Conservation (phyloP, 495 filamentous ascomycete genomes). For the Aspergillus asperescens region DNA sequence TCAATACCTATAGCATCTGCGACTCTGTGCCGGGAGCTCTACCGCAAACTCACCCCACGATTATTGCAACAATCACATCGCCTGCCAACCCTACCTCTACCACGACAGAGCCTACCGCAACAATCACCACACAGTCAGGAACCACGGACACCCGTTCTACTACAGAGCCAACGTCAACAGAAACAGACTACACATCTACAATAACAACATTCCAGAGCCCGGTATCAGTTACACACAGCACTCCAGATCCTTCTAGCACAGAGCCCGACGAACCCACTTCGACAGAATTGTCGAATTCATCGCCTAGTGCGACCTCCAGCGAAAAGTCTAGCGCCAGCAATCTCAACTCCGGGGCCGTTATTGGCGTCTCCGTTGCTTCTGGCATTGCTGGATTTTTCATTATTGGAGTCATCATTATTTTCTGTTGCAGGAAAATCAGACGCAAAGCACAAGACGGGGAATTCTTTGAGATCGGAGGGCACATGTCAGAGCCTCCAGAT, state of each 20-base stretch:
- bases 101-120: conserved; percentile 10
- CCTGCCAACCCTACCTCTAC: conserved; percentile 26
- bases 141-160: conserved; percentile 7
- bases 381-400: conserved; percentile 37
- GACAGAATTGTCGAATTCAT: background rate
- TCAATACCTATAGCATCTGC: conserved; percentile 55
- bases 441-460: conserved; percentile 22
- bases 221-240: conserved; percentile 5
- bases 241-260: conserved; percentile 4
- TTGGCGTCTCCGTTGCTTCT: conserved; percentile 40
- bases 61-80: conserved; percentile 53
- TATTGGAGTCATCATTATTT: conserved; percentile 34
- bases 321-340: conserved; percentile 11
- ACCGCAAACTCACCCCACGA: conserved; percentile 53
- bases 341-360: conserved; percentile 33
- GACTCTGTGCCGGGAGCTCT: conserved; percentile 46
- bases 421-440: conserved; percentile 31
- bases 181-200: conserved; percentile 6
- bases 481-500: conserved; percentile 38
- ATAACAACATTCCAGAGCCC: conserved; percentile 15
- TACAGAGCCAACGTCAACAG: conserved; percentile 10
- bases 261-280: background rate
- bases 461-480: conserved; percentile 42
- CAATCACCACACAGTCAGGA: conserved; percentile 3
- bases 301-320: conserved; percentile 8